Conservation (phyloP, 495 filamentous ascomycete genomes). For the Trichoderma reesei region DNA sequence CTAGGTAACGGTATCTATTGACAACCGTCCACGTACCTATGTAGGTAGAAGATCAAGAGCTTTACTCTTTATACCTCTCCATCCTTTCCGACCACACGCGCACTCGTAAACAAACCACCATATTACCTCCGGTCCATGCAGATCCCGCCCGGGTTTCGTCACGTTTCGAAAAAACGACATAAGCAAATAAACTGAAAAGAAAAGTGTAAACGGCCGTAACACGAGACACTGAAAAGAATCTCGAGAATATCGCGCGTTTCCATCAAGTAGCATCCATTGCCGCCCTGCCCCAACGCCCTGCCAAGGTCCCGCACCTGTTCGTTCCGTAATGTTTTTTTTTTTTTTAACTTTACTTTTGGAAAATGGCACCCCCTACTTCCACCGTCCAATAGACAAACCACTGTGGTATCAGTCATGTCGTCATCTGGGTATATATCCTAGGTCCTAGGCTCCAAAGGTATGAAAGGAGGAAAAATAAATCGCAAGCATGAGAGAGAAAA, state of each 20-base stretch:
- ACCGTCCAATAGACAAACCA: constrained; percentile 6
- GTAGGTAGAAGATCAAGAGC: neutral
- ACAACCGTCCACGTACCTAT: too few relatives aligned
- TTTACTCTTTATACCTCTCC: neutral
- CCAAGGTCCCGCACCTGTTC: neutral
- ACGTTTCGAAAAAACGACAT: neutral
- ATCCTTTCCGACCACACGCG: neutral
- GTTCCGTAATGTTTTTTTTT: neutral
- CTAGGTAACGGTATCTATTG: too few relatives aligned
- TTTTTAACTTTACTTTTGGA: neutral
- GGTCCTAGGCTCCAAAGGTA: neutral
- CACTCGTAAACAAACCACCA: neutral
- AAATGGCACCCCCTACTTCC: neutral
- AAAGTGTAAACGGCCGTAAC: neutral
- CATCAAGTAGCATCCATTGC: neutral
- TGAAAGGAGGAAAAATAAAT: neutral
- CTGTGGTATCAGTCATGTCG: constrained; percentile 2
- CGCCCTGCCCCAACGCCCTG: constrained; percentile 2
- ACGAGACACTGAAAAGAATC: neutral
- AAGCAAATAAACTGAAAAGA: neutral
- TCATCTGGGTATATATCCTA: constrained; percentile 1
- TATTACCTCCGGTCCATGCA: neutral
- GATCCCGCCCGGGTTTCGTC: neutral
- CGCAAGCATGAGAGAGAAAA: neutral
- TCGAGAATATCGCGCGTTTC: neutral